Evolutionary conservation across 352 stramenopile genomes (phyloP), one percentile per base, ranked within the genome.

Genomic region (Phytophthora aleatoria): DNA sequence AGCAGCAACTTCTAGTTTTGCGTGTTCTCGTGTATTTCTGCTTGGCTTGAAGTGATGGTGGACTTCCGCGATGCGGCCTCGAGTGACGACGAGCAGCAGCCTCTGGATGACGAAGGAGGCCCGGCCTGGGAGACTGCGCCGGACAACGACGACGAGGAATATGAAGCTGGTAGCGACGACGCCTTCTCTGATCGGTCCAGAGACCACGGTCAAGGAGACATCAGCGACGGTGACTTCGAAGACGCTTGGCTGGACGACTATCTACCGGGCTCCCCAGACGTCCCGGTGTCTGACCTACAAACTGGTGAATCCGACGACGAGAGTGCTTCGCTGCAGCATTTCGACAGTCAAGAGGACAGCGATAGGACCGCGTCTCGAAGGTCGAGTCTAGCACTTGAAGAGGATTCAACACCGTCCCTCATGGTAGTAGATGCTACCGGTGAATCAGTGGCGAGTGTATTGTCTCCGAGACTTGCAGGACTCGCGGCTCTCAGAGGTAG

Each of bases 201-300:
- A 9, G 38, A 51, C n/a, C 50, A 45, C 33, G 56, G 56, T 11
- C 50, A 64, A 3, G 61, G 71, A 0, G 69, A 77, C 2, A 26
- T 16, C 31, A 74, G 64, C 41, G 57, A 68, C 38, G 65, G 66
- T 7, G 65, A 79, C 35, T 81, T 79, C n/a, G 69, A 75, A 27
- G 69, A 77, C 49, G 64, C 64, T 8, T 82, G 74, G 71, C 44
- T 77, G 4, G 74, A 79, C 11, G 64, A 82, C 60, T 82, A 77
- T 39, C 43, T 81, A 15, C 48, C 56, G 7, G 67, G 62, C 16
- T 39, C 43, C 4, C 16, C 30, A 8, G 39, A 59, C 15, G 42
- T 35, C 7, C 24, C 55, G 12, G 4, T 51, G 43, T 45, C 62
- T 27, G 39, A 3, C 20, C 20, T 41, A 20, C 12, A 61, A n/a